Evolutionary conservation across 108 stramenopile species (phyloP).

Genomic region (Epithemia pelagica): DNA sequence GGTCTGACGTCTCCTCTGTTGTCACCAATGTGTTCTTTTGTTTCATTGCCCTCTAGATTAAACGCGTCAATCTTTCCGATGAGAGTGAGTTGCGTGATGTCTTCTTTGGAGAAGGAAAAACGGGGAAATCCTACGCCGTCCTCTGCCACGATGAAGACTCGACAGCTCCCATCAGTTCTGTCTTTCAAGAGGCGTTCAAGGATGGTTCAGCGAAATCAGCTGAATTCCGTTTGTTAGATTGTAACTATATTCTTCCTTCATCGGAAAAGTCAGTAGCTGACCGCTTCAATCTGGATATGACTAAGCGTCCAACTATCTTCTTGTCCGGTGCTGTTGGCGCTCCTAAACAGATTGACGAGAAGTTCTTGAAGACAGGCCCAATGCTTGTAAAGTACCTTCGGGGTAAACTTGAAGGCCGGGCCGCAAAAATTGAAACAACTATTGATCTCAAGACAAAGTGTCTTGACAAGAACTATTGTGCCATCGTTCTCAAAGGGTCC

Average conservation of each 20-base stretch:
- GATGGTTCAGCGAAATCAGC: conserved; percentile 45
- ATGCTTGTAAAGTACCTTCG: conserved; percentile 73
- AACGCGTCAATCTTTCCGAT: conserved; percentile 59
- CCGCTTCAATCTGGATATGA: conserved; percentile 67
- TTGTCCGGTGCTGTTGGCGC: conserved; percentile 64
- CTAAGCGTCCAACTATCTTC: conserved; percentile 69
- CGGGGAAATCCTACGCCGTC: conserved; percentile 58
- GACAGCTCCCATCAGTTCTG: conserved; percentile 49
- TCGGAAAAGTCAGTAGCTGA: conserved; percentile 69
- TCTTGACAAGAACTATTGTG: conserved; percentile 72
- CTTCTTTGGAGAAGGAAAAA: conserved; percentile 69
- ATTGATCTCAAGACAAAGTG: conserved; percentile 78
- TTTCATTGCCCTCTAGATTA: conserved; percentile 30
- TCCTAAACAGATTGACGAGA: conserved; percentile 74
- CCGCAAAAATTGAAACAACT: conserved; percentile 84
- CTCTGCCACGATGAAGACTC: conserved; percentile 54
- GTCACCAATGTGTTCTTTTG: conserved; percentile 1
- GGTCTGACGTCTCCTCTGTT: neutral
- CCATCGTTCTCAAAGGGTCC: conserved; percentile 65
- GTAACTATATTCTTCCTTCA: conserved; percentile 49
- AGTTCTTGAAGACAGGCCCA: conserved; percentile 71
- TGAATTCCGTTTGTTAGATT: conserved; percentile 71
- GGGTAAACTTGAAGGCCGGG: conserved; percentile 62
- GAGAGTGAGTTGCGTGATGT: conserved; percentile 69
- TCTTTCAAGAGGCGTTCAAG: conserved; percentile 66